Percentiles rank a stretch among this genome's conserved stretches.
Evolutionary conservation across 257 asterid genomes (phyloP).

Genomic region (Ballota nigra): DNA sequence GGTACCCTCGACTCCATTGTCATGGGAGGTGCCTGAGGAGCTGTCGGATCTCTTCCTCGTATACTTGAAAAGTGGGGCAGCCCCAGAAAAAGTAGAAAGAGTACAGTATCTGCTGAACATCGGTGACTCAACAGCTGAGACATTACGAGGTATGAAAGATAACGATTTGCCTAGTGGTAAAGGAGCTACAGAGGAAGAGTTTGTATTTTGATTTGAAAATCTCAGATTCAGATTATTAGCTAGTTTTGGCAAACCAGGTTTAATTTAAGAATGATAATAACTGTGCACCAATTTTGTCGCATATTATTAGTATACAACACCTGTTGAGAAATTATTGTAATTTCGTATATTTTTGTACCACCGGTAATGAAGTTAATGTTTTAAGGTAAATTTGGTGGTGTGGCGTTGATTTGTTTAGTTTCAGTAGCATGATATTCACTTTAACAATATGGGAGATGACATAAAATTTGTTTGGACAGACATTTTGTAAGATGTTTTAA

Average conservation of each 20-base stretch:
- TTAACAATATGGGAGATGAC: too few species aligned
- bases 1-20: constrained; percentile 68
- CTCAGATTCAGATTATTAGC: background rate
- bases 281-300: constrained; percentile 25
- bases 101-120: constrained; percentile 76
- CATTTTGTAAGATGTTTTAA: too few species aligned
- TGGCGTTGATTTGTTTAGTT: too few species aligned
- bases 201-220: constrained; percentile 47
- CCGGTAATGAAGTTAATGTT: background rate
- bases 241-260: background rate
- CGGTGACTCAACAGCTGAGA: constrained; percentile 74
- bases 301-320: constrained; percentile 11
- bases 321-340: constrained; percentile 15
- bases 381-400: background rate
- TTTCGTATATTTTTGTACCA: constrained; percentile 13
- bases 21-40: constrained; percentile 89
- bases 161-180: constrained; percentile 35
- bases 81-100: constrained; percentile 62
- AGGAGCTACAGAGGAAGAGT: constrained; percentile 57
- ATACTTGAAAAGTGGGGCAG: constrained; percentile 55
- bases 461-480: too few species aligned
- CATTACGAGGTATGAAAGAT: constrained; percentile 50
- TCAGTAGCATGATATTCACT: too few species aligned
- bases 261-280: constrained; percentile 10
- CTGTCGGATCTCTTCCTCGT: constrained; percentile 66